Base-by-base conservation (phyloP, 2,329 filamentous ascomycete species). In the Pezicula rhizophila region DNA sequence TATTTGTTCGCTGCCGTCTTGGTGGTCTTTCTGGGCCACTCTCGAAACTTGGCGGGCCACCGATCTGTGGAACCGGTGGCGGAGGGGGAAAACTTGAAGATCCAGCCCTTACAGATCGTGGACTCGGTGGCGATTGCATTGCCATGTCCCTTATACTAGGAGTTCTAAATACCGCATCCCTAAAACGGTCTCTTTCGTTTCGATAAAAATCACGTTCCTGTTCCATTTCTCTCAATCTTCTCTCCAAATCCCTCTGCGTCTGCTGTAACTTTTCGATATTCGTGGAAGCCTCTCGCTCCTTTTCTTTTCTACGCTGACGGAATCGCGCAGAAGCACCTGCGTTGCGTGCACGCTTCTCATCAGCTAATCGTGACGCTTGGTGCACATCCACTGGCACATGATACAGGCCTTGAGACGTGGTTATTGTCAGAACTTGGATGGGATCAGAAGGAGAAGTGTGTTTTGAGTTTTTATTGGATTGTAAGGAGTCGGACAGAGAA, bases 261-360 rank as follows among this genome's bases (percentile, higher is more conserved):
- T 88, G 82, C 61, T 89, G 84, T 47, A 92, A 71, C 56, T 82
- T 79, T 45, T 85, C 75, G 54, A 92, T 82, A 44, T 79, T 84
- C 47, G 77, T 75, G 14, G 80, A 79, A 49, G 84, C 85, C 64
- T 89, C 85, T 58, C 79, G 80, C 64, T 92, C 87, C 64, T 86
- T 84, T 61, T 90, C 87, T 69, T 95, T 95, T 62, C 89, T 83
- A 51, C 90, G 79, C 61, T 84, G 81, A 48, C 89, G 79, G 56
- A 95, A 93, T 51, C 89, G 78, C 42, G 88, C 88, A 49, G 89
- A 95, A 5, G 89, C 89, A 42, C 87, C 87, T 37, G 89, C 89
- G 61, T 95, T 95, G 45, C 89, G 80, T 65, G 86, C 84, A 48
- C 89, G 77, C 69, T 93, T 95, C 66, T 95, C 88, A 60, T 93